A percentile compares a stretch with the other conserved stretches of the same genome.
Evolutionary conservation across 768 basidiomycete species (phyloP).

Genomic region (Candolleomyces efflorescens): DNA sequence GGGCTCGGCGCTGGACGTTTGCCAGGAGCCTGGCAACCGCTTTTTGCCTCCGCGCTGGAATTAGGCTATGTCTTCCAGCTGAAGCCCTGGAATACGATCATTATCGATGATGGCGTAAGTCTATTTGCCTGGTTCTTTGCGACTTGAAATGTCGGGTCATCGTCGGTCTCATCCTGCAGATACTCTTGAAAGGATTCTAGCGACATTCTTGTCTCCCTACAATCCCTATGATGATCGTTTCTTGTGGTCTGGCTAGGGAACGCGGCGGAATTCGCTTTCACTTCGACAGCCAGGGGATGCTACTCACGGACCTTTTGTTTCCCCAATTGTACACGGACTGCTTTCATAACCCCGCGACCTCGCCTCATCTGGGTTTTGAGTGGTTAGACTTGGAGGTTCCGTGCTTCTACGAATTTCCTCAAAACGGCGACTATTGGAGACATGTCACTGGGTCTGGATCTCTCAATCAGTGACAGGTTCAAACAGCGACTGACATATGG

Average conservation of each 20-base stretch:
- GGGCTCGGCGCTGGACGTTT: background rate
- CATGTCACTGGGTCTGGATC: background rate
- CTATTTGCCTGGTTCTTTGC: conserved; percentile 1
- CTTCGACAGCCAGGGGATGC: background rate
- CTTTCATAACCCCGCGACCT: background rate
- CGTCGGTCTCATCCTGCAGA: background rate
- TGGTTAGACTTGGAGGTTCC: conserved; percentile 2
- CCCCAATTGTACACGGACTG: background rate
- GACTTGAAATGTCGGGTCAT: conserved; percentile 1
- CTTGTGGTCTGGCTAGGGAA: background rate
- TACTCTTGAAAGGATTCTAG: background rate
- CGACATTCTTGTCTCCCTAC: background rate
- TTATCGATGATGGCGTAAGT: conserved; percentile 2
- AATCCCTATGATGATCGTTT: background rate
- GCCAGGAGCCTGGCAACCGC: background rate
- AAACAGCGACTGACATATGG: background rate
- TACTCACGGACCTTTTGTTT: background rate
- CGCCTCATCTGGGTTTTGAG: conserved; percentile 3
- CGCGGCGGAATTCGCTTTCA: background rate
- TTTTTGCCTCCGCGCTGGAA: background rate
- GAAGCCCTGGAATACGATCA: background rate
- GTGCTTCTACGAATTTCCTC: conserved; percentile 1
- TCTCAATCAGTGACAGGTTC: background rate
- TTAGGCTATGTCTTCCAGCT: background rate
- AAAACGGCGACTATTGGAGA: background rate